phyloP scores from a whole-genome alignment of 768 basidiomycete genomes.

The Tylopilus sp. region DNA sequence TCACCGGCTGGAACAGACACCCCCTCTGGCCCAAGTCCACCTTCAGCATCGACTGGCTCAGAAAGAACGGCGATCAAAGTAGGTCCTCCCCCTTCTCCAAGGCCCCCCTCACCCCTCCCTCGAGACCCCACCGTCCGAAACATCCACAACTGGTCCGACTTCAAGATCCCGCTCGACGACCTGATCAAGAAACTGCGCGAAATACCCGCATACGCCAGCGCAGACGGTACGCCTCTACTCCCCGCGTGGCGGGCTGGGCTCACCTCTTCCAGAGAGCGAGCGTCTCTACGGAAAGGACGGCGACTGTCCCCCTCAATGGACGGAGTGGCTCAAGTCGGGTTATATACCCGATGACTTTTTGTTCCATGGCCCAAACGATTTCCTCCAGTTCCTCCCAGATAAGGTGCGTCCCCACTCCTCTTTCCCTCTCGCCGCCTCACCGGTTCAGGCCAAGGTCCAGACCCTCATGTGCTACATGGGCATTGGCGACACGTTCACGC shows the following conservation, averaged over 20 bases:
- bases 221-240: conserved; percentile 35
- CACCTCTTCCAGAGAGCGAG: conserved; percentile 43
- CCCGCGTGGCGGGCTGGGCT: background rate
- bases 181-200: conserved; percentile 48
- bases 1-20: conserved; percentile 57
- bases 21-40: conserved; percentile 50
- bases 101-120: conserved; percentile 2
- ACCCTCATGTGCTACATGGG: conserved; percentile 87
- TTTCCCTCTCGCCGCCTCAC: conserved; percentile 2
- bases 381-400: conserved; percentile 53
- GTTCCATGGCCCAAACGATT: conserved; percentile 53
- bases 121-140: conserved; percentile 63
- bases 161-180: conserved; percentile 44
- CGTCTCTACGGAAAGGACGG: conserved; percentile 78
- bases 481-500: conserved; percentile 78
- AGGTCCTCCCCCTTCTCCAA: background rate
- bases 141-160: conserved; percentile 55
- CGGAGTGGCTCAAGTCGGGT: conserved; percentile 49
- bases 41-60: conserved; percentile 58
- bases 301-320: conserved; percentile 65
- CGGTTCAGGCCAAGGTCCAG: conserved; percentile 55
- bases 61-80: conserved; percentile 32
- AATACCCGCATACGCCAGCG: conserved; percentile 31
- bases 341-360: conserved; percentile 53
- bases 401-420: conserved; percentile 37